phyloP scores from a whole-genome alignment of 2,329 filamentous ascomycete genomes.

The Aspergillus sp. region DNA sequence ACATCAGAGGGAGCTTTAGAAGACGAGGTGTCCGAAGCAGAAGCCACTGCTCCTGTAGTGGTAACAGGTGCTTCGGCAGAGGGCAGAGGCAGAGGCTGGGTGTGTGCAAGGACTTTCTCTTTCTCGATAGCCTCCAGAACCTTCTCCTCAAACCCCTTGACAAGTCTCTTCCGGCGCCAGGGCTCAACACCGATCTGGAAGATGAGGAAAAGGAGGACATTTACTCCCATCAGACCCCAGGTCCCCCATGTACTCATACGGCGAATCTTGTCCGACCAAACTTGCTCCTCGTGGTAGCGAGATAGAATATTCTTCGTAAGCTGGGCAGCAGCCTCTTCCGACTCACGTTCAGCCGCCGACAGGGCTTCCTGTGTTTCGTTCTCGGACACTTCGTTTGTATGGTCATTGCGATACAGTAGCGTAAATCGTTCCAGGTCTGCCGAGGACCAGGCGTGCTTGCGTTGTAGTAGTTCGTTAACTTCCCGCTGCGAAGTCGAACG shows the following conservation, averaged over 20 bases:
- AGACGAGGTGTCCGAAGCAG: neutral
- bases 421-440: slow-evolving; percentile 93
- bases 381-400: slow-evolving; percentile 87
- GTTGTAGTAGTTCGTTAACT: slow-evolving; percentile 87
- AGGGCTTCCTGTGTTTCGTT: slow-evolving; percentile 69
- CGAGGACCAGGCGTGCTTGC: slow-evolving; percentile 90
- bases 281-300: slow-evolving; percentile 97
- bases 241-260: slow-evolving; percentile 98
- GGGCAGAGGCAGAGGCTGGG: slow-evolving; percentile 11
- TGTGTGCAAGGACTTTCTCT: slow-evolving; percentile 49
- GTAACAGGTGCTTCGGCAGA: neutral
- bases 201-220: slow-evolving; percentile 82
- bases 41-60: neutral
- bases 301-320: slow-evolving; percentile 82
- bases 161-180: slow-evolving; percentile 78
- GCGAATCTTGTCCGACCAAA: slow-evolving; percentile 97
- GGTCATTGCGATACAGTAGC: slow-evolving; percentile 83
- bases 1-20: slow-evolving; percentile 2
- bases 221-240: slow-evolving; percentile 96
- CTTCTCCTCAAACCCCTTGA: slow-evolving; percentile 79
- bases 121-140: slow-evolving; percentile 70
- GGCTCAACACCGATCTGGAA: slow-evolving; percentile 90
- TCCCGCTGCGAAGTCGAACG: slow-evolving; percentile 91
- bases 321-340: slow-evolving; percentile 73
- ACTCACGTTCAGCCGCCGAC: slow-evolving; percentile 71